Base-by-base conservation (phyloP, 768 basidiomycete genomes). In the Termitomyces sp. region DNA sequence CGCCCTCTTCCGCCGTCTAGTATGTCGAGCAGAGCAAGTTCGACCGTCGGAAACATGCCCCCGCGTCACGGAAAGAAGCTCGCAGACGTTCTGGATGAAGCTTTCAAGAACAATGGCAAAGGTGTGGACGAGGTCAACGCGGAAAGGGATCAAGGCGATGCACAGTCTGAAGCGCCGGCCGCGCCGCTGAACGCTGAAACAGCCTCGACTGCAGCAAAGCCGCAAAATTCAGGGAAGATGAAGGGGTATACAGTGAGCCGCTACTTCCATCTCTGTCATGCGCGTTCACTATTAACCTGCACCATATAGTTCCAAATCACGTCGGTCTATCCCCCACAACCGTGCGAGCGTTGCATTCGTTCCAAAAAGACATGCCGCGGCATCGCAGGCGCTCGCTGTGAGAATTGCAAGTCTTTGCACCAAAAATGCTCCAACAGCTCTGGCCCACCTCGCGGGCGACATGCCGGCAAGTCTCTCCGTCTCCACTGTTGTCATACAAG, bases 371-470 rank as follows among this genome's bases (percentile, higher is more conserved):
- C 69, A 5, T 79, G 77, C 62, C 75, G 70, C 60, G 77, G 77
- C 19, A 65, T 75, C 23, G 69, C 73, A 31, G 75, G 76, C 45
- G 70, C 73, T 63, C 76, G 77, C 49, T 79, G 77, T 62, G 76
- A 77, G 57, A 69, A 77, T 61, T 79, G 77, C 68, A 79, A 77
- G 63, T 66, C 69, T 57, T 68, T 77, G 53, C 77, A 77, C 62
- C 76, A 77, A 64, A 76, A 75, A 65, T 79, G 77, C 62, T 75
- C 76, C 23, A 79, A 79, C 60, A 74, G 72, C 65, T 74, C 72
- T 40, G 75, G 74, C 34, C 74, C 77, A 49, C 73, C 74, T 34
- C 73, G 75, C 49, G 74, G 76, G 32, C 72, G 72, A 63, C 73
- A 74, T 59, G 70, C 74, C 56, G 68, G 73, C 71, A 53, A 60